Evolutionary conservation across 495 filamentous ascomycete species (phyloP), one percentile per base, ranked within the genome.

Genomic region (Aspergillus sclerotioniger): DNA sequence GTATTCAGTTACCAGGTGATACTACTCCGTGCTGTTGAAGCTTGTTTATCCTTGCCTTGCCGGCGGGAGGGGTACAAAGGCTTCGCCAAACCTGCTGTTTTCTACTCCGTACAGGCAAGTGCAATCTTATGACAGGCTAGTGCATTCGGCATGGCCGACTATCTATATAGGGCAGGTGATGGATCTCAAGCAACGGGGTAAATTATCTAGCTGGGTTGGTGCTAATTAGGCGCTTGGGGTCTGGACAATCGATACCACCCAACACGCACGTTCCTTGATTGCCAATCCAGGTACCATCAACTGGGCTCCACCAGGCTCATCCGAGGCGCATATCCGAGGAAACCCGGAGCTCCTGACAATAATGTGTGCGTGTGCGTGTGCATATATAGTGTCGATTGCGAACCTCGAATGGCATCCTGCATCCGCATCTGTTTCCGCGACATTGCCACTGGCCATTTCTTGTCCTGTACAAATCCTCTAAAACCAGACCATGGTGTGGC

Each of bases 291-390:
- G 55, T 35, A 57, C 55, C 13, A 51, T 28, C 16, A 39, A 43
- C 9, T 9, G 8, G 1, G 21, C 48, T 52, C 47, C 47, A 45
- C 55, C 20, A 16, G 37, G 33, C 3, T 21, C 32, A 16, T 43
- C 39, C 54, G 28, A 46, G 52, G 32, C 49, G 28, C 33, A 35
- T 25, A 25, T 31, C 57, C 62, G 29, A 64, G 49, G 52, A 35
- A 17, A 35, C 33, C 8, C 56, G 53, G 48, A 13, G 9, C 33
- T 35, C 33, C 33, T 35, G 3, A 35, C 9, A 35, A 25, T 2
- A 25, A 25, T 25, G 25, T 13, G 33, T 35, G 33, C 33, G 25
- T 13, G 33, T 35, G 33, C 33, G 33, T 35, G 13, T 35, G 13
- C 33, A 35, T 35, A 35, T 25, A 25, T 2, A 25, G 25, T 25